Evolutionary conservation across 2,329 filamentous ascomycete species (phyloP), one percentile per base, ranked within the genome.

Genomic region (Chaetomium globosum): DNA sequence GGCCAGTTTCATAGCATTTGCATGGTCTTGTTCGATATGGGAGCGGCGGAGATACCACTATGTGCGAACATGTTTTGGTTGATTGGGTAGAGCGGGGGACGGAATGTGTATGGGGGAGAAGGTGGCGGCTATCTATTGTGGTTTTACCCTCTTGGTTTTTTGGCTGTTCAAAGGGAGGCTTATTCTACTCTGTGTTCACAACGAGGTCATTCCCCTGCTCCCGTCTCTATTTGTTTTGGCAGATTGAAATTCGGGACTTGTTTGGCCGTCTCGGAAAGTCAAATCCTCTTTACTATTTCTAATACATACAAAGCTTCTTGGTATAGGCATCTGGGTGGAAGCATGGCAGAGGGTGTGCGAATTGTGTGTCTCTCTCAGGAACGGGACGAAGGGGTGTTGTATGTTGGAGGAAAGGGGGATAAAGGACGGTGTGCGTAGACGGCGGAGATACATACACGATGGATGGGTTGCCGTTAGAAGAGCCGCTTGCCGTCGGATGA

Each of bases 11-110:
- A 52, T 67, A 55, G 58, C 61, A 63, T 66, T 63, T 66, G 52
- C 61, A 66, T 58, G 52, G 46, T 31, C 43, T 61, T 54, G 51
- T 63, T 63, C 51, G 46, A 59, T 60, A 49, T 33, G 57, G 61
- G 26, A 52, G 62, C 61, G 67, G 64, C 59, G 67, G 67, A 69
- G 67, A 69, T 69, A 69, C 67, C 67, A 69, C 63, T 62, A 55
- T 64, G 63, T 65, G 61, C 57, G 49, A 62, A 63, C 53, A 65
- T 59, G 46, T 54, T 51, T 54, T 48, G 54, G 59, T 63, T 23
- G 46, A n/a, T 49, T 57, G 13, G 31, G 39, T 54, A n/a, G 39
- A 28, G 5, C 3, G 31, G 30, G 57, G 30, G 46, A n/a, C 23
- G 28, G 43, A 19, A 16, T 9, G 57, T 21, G n/a, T 48, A 16